Evolutionary conservation across 495 filamentous ascomycete species (phyloP).

Genomic region (Astrocystis sublimbata): DNA sequence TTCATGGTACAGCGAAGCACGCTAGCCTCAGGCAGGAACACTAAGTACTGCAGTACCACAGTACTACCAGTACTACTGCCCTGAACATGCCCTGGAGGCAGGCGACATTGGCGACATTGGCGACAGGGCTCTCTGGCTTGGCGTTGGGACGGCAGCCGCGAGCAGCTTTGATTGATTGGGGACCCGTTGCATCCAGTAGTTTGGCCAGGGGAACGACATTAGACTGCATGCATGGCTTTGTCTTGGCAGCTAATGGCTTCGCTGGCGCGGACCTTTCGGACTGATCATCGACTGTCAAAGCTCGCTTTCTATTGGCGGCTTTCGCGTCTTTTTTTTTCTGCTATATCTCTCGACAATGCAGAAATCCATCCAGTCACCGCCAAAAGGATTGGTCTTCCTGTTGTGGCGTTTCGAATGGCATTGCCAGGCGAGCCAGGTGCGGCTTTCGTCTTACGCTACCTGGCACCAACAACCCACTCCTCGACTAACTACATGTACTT

Average conservation of each 20-base stretch:
- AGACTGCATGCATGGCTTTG: conserved; percentile 11
- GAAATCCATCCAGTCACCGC: background rate
- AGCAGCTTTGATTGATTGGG: too few relatives aligned
- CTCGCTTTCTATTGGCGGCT: conserved; percentile 1
- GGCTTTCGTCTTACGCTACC: too few relatives aligned
- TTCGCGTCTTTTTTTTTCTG: background rate
- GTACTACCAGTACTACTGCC: background rate
- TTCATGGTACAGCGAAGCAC: too few relatives aligned
- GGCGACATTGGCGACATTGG: background rate
- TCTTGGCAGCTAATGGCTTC: conserved; percentile 5
- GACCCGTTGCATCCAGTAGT: conserved; percentile 15
- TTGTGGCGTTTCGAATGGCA: too few relatives aligned
- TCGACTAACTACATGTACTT: too few relatives aligned
- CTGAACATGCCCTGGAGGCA: conserved; percentile 5
- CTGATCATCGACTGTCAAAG: background rate
- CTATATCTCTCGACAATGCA: background rate
- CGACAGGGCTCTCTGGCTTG: too few relatives aligned
- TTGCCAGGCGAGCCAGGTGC: too few relatives aligned
- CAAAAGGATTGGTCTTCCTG: background rate
- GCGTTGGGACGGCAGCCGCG: background rate
- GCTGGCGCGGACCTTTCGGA: conserved; percentile 10
- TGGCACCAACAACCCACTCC: too few relatives aligned
- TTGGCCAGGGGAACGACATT: conserved; percentile 5
- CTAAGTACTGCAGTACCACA: too few relatives aligned
- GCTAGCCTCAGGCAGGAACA: too few relatives aligned